These are phyloP conservation scores for Farysia itapuensis DNA, from an alignment of 1,284 basidiomycete species.

Conservation along the genomic window DNA sequence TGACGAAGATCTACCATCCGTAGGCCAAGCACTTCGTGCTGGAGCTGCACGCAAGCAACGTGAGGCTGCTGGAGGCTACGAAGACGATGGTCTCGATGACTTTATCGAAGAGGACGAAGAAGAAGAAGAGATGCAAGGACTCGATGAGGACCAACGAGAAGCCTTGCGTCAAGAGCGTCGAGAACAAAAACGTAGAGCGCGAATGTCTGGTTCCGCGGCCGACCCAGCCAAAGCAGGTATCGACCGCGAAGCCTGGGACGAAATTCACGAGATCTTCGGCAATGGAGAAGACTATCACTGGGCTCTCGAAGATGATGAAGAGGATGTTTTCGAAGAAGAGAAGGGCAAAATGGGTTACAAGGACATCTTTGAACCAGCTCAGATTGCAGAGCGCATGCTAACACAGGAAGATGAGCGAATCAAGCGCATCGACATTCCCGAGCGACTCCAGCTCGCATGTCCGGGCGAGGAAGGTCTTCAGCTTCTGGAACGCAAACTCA, in stretches of 20 bases:
- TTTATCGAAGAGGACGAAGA: conserved; percentile 82
- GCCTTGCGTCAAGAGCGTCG: conserved; percentile 70
- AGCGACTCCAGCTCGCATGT: conserved; percentile 90
- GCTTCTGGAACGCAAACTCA: conserved; percentile 68
- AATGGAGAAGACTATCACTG: conserved; percentile 95
- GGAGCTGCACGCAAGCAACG: conserved; percentile 28
- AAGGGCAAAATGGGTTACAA: conserved; percentile 71
- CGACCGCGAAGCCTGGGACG: conserved; percentile 81
- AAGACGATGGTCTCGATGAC: conserved; percentile 62
- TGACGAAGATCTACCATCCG: conserved; percentile 60
- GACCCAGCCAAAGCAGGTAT: conserved; percentile 40
- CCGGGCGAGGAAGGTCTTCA: conserved; percentile 64
- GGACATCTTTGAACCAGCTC: conserved; percentile 97
- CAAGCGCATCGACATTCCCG: conserved; percentile 89
- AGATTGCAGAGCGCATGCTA: conserved; percentile 86
- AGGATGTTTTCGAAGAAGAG: conserved; percentile 36
- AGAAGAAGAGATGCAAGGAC: conserved; percentile 54
- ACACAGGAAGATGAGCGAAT: conserved; percentile 88
- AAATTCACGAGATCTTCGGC: conserved; percentile 94
- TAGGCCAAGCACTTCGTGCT: conserved; percentile 39
- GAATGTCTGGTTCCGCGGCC: conserved; percentile 69
- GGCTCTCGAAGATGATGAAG: conserved; percentile 71
- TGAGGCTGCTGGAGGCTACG: conserved; percentile 39
- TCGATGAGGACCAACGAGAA: conserved; percentile 66
- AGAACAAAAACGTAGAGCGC: conserved; percentile 61